Base-by-base conservation (phyloP, 2,329 filamentous ascomycete species). In the Aspergillus terreus region DNA sequence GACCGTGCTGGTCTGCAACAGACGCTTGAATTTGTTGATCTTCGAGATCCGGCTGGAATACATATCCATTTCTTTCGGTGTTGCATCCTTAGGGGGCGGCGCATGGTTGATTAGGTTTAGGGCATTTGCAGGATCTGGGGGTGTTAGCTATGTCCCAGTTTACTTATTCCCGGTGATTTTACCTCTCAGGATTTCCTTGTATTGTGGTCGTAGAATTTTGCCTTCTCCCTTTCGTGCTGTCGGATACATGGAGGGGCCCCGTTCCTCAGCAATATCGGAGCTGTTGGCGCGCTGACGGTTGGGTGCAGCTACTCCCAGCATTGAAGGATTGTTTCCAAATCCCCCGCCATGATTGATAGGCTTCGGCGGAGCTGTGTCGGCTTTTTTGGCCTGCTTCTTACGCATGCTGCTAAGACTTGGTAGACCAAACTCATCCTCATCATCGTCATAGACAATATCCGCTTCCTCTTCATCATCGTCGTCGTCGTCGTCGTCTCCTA, bases 21-120 rank as follows among this genome's bases (percentile, higher is more conserved):
- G 89, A 63, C 87, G 88, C 72, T 99, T 99, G 76, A 99, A 99
- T 68, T 97, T 97, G 75, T 99, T 96, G 69, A 99, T 99, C 56
- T 94, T 86, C 6, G 89, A 88, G 62, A 96, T 94, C 54, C 90
- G 85, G 42, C 92, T 88, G 51, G 88, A 92, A 66, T 95, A 86
- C 11, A 86, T 87, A 66, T 97, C 92, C 15, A 86, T 78, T 66
- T 96, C 90, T 68, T 95, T 97, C 1, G 86, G 80, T 1, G 85
- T 82, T 2, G 92, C 90, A 65, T 87, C 86, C 23, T 81, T 74
- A 10, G 90, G 84, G 43, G 88, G 78, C 0, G 88, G 76, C 5
- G 91, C 85, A 71, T 99, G 92, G 62, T 88, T 88, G 63, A 99
- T 97, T 6, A 99, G 82, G 68, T 99, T 92, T 42, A 99, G 76